Percentiles rank a stretch among this genome's conserved stretches.
Evolutionary conservation across 495 filamentous ascomycete genomes (phyloP).

Genomic region (Antarctomyces pellizariae): DNA sequence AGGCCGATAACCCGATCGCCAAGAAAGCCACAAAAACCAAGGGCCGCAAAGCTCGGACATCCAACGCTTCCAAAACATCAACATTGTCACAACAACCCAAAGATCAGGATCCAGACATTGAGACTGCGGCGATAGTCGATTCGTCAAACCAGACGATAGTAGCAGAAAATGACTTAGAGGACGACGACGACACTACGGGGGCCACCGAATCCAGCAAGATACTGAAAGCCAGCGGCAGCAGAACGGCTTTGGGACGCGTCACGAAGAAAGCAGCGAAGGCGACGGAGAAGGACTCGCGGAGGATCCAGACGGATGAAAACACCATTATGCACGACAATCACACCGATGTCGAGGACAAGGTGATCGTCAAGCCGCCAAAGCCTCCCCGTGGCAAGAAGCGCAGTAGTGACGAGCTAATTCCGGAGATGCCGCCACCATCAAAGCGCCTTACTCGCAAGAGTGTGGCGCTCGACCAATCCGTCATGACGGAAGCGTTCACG

Average conservation of each 20-base stretch:
- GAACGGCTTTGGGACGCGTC: constrained; percentile 24
- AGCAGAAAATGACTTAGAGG: constrained; percentile 25
- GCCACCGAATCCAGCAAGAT: constrained; percentile 29
- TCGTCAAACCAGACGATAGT: constrained; percentile 29
- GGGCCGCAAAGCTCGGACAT: constrained; percentile 29
- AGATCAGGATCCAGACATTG: too few relatives aligned
- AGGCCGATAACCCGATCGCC: constrained; percentile 19
- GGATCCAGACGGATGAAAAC: constrained; percentile 16
- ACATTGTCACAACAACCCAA: constrained; percentile 47
- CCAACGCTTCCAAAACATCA: constrained; percentile 49
- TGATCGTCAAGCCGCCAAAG: constrained; percentile 20
- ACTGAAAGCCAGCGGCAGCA: constrained; percentile 25
- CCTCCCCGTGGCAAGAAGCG: constrained; percentile 37
- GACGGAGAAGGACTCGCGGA: constrained; percentile 32
- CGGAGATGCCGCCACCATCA: constrained; percentile 29
- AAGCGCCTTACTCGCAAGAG: constrained; percentile 43
- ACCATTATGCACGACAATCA: too few relatives aligned
- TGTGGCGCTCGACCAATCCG: too few relatives aligned
- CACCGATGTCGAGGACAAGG: constrained; percentile 19
- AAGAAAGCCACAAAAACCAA: constrained; percentile 23
- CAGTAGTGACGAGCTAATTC: constrained; percentile 38
- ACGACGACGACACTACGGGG: constrained; percentile 45
- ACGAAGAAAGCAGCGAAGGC: constrained; percentile 26
- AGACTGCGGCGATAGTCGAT: constrained; percentile 9
- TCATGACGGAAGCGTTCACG: too few relatives aligned